phyloP scores from a whole-genome alignment of 306 rosid species.

The Prunus kanzakura region DNA sequence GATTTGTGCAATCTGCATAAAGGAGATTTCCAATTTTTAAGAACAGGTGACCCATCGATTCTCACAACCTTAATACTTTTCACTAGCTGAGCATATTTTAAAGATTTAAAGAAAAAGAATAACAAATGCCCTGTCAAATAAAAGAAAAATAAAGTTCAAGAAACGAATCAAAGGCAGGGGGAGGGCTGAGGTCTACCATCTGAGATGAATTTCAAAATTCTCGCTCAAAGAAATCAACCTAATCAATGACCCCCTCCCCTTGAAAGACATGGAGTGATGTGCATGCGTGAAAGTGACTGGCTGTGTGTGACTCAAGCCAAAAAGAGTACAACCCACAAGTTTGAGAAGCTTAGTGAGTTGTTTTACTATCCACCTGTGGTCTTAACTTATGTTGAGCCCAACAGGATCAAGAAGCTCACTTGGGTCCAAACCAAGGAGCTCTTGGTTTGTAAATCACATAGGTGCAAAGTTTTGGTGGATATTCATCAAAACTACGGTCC shows the following conservation, averaged over 20 bases:
- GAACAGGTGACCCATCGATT: background rate
- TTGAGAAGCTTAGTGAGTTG: slow-evolving; percentile 59
- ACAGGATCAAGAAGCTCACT: slow-evolving; percentile 59
- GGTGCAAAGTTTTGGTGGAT: background rate
- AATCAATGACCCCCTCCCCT: slow-evolving; percentile 59
- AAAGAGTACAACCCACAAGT: slow-evolving; percentile 53
- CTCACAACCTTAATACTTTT: background rate
- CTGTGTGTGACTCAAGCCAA: slow-evolving; percentile 71
- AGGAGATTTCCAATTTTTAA: no score
- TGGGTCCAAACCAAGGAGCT: slow-evolving; percentile 77
- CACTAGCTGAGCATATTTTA: background rate
- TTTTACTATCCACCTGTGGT: slow-evolving; percentile 58
- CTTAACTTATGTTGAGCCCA: slow-evolving; percentile 43
- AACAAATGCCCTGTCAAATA: no score
- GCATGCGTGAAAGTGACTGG: slow-evolving; percentile 53
- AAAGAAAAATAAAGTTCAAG: no score
- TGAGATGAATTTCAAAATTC: slow-evolving; percentile 47
- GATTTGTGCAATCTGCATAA: no score
- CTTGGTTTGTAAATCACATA: slow-evolving; percentile 31
- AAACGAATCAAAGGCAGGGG: background rate
- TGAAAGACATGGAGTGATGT: slow-evolving; percentile 54
- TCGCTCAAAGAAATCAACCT: slow-evolving; percentile 46
- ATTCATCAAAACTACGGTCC: background rate
- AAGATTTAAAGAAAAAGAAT: no score
- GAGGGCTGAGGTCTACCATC: slow-evolving; percentile 29